These are phyloP conservation scores for Chrysosporium queenslandicum DNA, from an alignment of 2,329 filamentous ascomycete species.

Conservation along the genomic window DNA sequence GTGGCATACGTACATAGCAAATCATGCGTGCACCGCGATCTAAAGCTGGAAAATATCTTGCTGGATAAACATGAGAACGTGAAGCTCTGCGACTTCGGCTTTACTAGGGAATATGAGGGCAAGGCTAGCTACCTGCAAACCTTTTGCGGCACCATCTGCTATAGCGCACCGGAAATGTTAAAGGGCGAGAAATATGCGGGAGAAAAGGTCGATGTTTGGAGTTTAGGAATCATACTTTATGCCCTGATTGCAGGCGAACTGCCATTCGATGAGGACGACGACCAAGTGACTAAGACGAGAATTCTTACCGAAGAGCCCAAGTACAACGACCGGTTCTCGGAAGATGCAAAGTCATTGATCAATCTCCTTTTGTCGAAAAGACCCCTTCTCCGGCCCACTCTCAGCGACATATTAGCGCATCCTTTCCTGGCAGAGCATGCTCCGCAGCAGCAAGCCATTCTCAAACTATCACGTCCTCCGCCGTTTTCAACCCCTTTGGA, in stretches of 20 bases:
- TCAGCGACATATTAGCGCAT: conserved; percentile 78
- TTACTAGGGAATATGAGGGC: conserved; percentile 93
- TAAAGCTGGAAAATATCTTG: conserved; percentile 94
- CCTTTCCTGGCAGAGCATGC: conserved; percentile 82
- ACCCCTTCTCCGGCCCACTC: conserved; percentile 66
- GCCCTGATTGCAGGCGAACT: conserved; percentile 71
- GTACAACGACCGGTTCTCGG: conserved; percentile 69
- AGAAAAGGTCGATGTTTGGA: conserved; percentile 98
- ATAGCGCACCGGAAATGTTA: conserved; percentile 96
- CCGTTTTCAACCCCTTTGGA: conserved; percentile 80
- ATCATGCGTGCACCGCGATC: conserved; percentile 88
- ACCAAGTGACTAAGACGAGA: conserved; percentile 70
- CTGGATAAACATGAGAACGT: conserved; percentile 96
- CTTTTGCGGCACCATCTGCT: conserved; percentile 95
- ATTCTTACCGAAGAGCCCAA: conserved; percentile 79
- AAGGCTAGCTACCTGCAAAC: conserved; percentile 91
- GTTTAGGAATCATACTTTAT: conserved; percentile 83
- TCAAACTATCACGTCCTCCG: conserved; percentile 68
- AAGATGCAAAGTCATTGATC: conserved; percentile 67
- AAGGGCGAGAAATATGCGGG: conserved; percentile 97
- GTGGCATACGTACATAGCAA: conserved; percentile 92
- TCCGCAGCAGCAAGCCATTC: conserved; percentile 75
- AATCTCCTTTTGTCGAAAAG: conserved; percentile 79
- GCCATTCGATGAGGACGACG: conserved; percentile 93
- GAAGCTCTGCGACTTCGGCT: conserved; percentile 95